A percentile compares a stretch with the other conserved stretches of the same genome.
Evolutionary conservation across 768 basidiomycete genomes (phyloP).

Genomic region (Boletus subcaerulescens): DNA sequence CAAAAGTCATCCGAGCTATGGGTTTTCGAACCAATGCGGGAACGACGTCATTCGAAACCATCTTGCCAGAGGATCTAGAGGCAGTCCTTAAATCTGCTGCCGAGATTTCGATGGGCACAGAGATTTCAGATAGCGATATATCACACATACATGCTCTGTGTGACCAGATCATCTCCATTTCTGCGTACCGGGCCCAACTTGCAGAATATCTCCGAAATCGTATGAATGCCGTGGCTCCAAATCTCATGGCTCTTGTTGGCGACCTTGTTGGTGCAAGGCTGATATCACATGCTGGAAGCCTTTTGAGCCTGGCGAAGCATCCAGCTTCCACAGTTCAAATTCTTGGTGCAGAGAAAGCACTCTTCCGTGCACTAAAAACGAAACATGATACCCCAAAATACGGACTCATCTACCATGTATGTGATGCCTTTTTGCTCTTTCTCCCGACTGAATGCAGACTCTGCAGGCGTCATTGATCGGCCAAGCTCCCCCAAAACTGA

Average conservation of each 20-base stretch:
- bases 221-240: slow-evolving; percentile 98
- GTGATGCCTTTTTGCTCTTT: slow-evolving; percentile 23
- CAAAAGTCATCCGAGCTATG: slow-evolving; percentile 90
- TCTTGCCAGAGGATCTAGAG: slow-evolving; percentile 97
- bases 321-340: slow-evolving; percentile 79
- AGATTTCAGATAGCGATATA: slow-evolving; percentile 96
- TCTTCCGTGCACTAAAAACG: slow-evolving; percentile 74
- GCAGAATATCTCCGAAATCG: slow-evolving; percentile 96
- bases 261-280: slow-evolving; percentile 74
- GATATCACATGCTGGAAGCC: slow-evolving; percentile 71
- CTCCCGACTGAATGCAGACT: slow-evolving; percentile 4
- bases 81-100: slow-evolving; percentile 92
- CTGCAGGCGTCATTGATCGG: slow-evolving; percentile 88
- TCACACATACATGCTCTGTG: slow-evolving; percentile 95
- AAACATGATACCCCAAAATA: slow-evolving; percentile 98
- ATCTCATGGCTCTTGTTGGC: slow-evolving; percentile 82
- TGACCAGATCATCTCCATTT: slow-evolving; percentile 97
- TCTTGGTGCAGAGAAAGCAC: slow-evolving; percentile 72
- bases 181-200: slow-evolving; percentile 90
- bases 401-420: slow-evolving; percentile 96
- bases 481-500: slow-evolving; percentile 95
- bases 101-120: slow-evolving; percentile 99
- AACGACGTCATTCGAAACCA: slow-evolving; percentile 78
- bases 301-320: slow-evolving; percentile 70
- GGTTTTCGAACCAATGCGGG: slow-evolving; percentile 95